Base-by-base conservation (phyloP, 805 yeast genomes). In the Saturnispora ahearnii region DNA sequence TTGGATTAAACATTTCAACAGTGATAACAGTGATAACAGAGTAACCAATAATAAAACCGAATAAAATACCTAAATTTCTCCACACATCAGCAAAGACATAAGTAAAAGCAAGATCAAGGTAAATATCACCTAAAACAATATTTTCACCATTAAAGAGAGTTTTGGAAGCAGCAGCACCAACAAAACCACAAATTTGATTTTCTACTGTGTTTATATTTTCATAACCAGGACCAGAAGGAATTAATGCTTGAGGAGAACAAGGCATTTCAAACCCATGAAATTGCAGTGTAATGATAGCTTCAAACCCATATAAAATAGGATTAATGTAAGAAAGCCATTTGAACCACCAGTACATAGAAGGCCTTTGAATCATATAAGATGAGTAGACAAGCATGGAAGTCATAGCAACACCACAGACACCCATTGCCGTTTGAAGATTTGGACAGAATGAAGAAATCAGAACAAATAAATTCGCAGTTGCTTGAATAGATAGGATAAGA, bases 21-120 rank as follows among this genome's bases (percentile, higher is more conserved):
- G 63, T 56, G 13, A 66, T 4, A 10, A 59, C 53, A 40, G 63
- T 58, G 26, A 64, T 53, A 5, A 48, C 44, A 43, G 73, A 57
- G 61, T 72, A 72, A 54, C 74, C 71, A 11, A 72, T 40, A 41
- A 69, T 60, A 57, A 69, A 74, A 9, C 65, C 76, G 56, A 74
- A 45, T 44, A 70, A 49, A 50, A 77, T 72, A 54, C 81, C 96
- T 52, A 82, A 73, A 62, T 87, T 84, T 69, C 95, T 79, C 96
- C 96, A 87, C 46, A 77, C 74, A 63, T 87, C 86, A 22, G 65
- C 56, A 59, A 73, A 78, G 26, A 59, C 63, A 68, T 81, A 87
- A 41, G 65, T 62, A 65, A 64, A 87, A 10, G 79, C 62, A 7
- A 58, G 58, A 4, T 55, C 55, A 24, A 81, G 51, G 56, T 78